Base-by-base conservation (phyloP, 2,329 filamentous ascomycete species). In the Hymenoscyphus scutula region DNA sequence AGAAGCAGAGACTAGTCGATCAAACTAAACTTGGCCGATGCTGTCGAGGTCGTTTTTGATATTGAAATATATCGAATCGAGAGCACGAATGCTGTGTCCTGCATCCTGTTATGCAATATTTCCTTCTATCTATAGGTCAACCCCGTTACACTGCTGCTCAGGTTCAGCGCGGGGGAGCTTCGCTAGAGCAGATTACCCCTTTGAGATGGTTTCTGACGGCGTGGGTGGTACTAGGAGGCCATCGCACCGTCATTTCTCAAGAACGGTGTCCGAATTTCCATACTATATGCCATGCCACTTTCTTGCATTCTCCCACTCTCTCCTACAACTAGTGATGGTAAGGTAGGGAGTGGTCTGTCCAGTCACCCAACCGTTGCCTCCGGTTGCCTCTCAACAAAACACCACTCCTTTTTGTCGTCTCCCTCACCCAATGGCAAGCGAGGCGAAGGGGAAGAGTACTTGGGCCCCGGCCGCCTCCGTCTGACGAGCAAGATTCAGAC, bases 111-210 rank as follows among this genome's bases (percentile, higher is more conserved):
- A n/a, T 48, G n/a, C 23, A 23, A 11, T 13, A 11, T 23, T 13
- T 11, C 45, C n/a, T 13, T 25, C 19, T 25, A 48, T 23, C 45
- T 48, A 48, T 48, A 48, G 45, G 45, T 48, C 45, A 23, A 48
- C 19, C 19, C 45, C 45, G 45, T 48, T 48, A 48, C 45, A 48
- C 19, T 48, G n/a, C 45, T 48, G n/a, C 45, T 48, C n/a, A 8
- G 45, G 45, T 48, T 48, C 19, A 48, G 41, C 41, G 34, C 34
- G 45, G 45, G 38, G 45, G 41, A 48, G 45, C 45, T 48, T 48
- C 45, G 45, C 45, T 48, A 48, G 45, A 48, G 45, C 45, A 48
- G 10, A 48, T 48, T 48, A 25, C 45, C 45, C 45, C 45, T 48
- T 48, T 48, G n/a, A 48, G 45, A 48, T 11, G n/a, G n/a, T n/a